A percentile compares a stretch with the other conserved stretches of the same genome.
These are phyloP conservation scores for Diaporthe longicolla DNA, from an alignment of 2,329 filamentous ascomycete species.

Conservation along the genomic window DNA sequence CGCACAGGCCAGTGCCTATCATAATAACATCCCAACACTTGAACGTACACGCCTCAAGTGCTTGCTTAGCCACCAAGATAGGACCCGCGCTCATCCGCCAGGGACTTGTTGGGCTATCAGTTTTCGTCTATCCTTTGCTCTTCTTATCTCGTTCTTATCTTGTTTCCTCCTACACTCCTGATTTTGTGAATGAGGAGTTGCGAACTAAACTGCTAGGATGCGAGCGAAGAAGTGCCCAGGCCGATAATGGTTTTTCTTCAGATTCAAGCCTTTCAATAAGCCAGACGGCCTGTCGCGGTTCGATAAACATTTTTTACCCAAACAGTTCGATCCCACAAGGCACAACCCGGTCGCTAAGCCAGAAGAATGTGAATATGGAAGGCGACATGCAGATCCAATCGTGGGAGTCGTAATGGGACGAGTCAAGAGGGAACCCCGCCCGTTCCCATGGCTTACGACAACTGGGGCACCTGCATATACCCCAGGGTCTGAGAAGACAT, in stretches of 20 bases:
- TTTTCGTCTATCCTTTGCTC: not conserved
- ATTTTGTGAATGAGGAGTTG: not conserved
- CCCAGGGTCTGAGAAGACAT: slow-evolving; percentile 9
- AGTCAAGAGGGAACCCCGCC: slow-evolving; percentile 21
- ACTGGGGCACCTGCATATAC: not conserved
- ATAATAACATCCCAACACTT: not conserved
- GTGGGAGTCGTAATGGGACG: slow-evolving; percentile 13
- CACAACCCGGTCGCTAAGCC: not conserved
- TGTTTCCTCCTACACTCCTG: not conserved
- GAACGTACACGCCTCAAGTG: not conserved
- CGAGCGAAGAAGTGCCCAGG: not conserved
- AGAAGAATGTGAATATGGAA: not conserved
- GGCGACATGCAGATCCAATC: slow-evolving; percentile 1
- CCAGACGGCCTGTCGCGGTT: not conserved
- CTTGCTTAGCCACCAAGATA: not conserved
- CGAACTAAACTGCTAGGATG: no score
- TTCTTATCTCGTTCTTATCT: not conserved
- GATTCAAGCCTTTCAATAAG: not conserved
- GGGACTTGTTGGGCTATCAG: not conserved
- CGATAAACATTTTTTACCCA: not conserved
- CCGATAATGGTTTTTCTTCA: not conserved
- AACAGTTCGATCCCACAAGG: not conserved
- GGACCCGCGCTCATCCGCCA: not conserved
- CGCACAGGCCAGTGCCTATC: not conserved
- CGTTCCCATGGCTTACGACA: not conserved